A percentile compares a stretch with the other conserved stretches of the same genome.
phyloP scores from a whole-genome alignment of 2,329 filamentous ascomycete genomes.

The Phialocephala subalpina region DNA sequence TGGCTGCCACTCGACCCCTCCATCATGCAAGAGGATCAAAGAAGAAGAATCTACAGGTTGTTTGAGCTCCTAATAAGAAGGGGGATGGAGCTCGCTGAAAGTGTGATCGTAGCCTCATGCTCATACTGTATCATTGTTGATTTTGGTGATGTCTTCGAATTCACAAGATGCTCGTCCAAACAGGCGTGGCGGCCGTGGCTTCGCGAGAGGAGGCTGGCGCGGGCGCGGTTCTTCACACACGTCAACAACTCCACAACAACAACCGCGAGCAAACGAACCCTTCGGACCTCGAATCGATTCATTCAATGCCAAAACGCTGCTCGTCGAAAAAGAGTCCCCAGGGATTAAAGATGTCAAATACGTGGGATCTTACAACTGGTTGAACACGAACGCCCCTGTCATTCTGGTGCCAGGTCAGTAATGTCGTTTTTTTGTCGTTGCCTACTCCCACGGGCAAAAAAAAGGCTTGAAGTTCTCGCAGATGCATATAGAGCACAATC shows the following conservation, averaged over 20 bases:
- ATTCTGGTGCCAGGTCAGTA: constrained; percentile 55
- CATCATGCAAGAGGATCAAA: constrained; percentile 1
- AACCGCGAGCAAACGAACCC: constrained; percentile 12
- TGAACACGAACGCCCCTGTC: constrained; percentile 45
- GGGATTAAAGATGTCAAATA: constrained; percentile 50
- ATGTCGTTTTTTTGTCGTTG: background rate
- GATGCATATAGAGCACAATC: background rate
- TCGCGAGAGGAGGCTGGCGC: background rate
- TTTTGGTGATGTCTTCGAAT: background rate
- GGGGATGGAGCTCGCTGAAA: background rate
- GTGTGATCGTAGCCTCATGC: too few relatives aligned
- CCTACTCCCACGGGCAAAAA: background rate
- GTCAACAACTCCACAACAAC: background rate
- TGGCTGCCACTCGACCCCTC: background rate
- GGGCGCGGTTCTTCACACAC: background rate
- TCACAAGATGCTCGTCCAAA: constrained; percentile 4
- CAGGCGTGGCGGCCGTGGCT: background rate
- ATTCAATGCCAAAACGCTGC: constrained; percentile 26
- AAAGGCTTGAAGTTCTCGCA: background rate
- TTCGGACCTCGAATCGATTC: constrained; percentile 30
- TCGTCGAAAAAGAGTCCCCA: constrained; percentile 36
- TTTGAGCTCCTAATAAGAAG: background rate
- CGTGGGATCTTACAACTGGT: constrained; percentile 62
- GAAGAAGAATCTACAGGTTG: background rate
- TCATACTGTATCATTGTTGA: background rate